phyloP scores from a whole-genome alignment of 352 stramenopile species.

The Phytophthora pisi region DNA sequence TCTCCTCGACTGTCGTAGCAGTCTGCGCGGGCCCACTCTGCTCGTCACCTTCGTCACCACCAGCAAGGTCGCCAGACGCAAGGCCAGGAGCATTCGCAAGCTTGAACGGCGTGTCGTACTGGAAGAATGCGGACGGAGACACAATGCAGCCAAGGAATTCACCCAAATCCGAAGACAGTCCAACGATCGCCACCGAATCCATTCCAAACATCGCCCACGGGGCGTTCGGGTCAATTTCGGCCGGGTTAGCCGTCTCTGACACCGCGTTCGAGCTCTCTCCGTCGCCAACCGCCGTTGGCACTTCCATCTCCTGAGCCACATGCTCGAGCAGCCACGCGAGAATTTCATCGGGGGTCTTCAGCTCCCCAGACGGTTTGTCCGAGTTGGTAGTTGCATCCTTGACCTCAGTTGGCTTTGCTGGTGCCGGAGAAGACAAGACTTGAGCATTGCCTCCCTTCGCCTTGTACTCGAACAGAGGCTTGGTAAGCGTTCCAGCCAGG shows the following conservation, averaged over 20 bases:
- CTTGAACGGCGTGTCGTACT: conserved; percentile 69
- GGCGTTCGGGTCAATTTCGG: conserved; percentile 56
- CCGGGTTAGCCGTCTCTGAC: conserved; percentile 23
- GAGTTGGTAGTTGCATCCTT: conserved; percentile 19
- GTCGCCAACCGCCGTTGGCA: conserved; percentile 12
- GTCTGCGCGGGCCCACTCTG: conserved; percentile 31
- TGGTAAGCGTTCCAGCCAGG: conserved; percentile 45
- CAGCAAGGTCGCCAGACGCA: conserved; percentile 61
- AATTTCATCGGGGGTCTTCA: conserved; percentile 77
- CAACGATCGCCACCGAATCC: conserved; percentile 74
- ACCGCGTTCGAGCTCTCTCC: conserved; percentile 7
- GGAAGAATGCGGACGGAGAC: conserved; percentile 70
- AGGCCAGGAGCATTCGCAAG: conserved; percentile 62
- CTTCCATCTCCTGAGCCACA: conserved; percentile 58
- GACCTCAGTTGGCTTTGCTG: conserved; percentile 17
- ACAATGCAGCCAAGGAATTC: conserved; percentile 76
- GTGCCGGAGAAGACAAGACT: conserved; percentile 7
- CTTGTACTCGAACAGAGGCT: conserved; percentile 60
- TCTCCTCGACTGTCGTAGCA: conserved; percentile 57
- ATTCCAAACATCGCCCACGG: conserved; percentile 69
- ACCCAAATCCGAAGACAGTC: conserved; percentile 63
- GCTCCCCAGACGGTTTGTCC: conserved; percentile 27
- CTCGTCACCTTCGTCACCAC: conserved; percentile 37
- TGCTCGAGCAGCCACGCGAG: conserved; percentile 72
- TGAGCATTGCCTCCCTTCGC: conserved; percentile 37